Percentiles rank a stretch among this genome's conserved stretches.
phyloP scores from a whole-genome alignment of 108 stramenopile species.

The Nitzschia sp. region DNA sequence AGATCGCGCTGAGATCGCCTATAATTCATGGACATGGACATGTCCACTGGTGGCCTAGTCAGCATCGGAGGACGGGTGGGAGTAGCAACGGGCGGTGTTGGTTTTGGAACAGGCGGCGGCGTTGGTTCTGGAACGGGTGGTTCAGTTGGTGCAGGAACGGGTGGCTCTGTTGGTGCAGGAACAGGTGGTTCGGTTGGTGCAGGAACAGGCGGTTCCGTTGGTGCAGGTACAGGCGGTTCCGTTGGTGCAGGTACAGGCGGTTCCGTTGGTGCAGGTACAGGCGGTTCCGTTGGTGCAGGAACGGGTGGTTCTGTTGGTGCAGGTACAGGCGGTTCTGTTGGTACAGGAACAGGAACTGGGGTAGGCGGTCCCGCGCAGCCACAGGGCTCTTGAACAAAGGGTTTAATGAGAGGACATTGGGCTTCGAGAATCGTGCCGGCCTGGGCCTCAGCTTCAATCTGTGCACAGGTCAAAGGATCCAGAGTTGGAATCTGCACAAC shows the following conservation, averaged over 20 bases:
- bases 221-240: not conserved
- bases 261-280: not conserved
- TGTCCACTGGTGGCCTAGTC: slow-evolving; percentile 3
- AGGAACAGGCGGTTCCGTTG: not conserved
- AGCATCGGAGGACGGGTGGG: not conserved
- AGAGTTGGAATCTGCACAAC: not conserved
- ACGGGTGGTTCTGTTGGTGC: not conserved
- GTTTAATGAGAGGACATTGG: slow-evolving; percentile 15
- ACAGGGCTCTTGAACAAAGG: slow-evolving; percentile 10
- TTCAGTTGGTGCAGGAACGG: not conserved
- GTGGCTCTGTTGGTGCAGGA: not conserved
- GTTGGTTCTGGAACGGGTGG: not conserved
- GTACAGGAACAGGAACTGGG: not conserved
- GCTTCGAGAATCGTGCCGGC: not conserved
- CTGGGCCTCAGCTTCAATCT: not conserved
- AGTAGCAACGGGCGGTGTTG: slow-evolving; percentile 1
- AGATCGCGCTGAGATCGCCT: not conserved
- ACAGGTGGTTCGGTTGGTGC: not conserved
- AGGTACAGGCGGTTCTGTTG: not conserved
- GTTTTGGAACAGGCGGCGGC: not conserved
- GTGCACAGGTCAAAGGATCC: slow-evolving; percentile 2
- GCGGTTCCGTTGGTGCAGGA: not conserved
- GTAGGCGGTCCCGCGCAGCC: not conserved
- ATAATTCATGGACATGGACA: slow-evolving; percentile 29
- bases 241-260: slow-evolving; percentile 2